Evolutionary conservation across 1,284 basidiomycete species (phyloP).

Genomic region (Sporisorium sorghi): DNA sequence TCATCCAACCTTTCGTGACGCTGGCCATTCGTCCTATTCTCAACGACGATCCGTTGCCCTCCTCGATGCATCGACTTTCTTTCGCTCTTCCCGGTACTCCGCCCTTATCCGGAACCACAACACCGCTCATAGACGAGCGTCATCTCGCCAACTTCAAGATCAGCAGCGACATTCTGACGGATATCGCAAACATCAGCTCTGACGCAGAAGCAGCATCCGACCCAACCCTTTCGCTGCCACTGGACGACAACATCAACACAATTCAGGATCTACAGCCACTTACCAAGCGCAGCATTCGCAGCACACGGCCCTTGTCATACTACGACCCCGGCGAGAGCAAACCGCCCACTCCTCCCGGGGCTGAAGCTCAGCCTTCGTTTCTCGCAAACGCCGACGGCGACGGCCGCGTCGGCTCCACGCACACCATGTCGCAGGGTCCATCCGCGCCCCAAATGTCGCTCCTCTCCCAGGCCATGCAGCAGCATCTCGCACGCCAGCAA

Average conservation of each 20-base stretch:
- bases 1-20: background rate
- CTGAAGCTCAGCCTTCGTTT: constrained; percentile 9
- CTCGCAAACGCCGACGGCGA: constrained; percentile 20
- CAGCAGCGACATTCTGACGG: background rate
- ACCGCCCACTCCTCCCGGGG: constrained; percentile 34
- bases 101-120: constrained; percentile 25
- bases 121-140: constrained; percentile 29
- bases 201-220: background rate
- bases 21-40: background rate
- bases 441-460: constrained; percentile 46
- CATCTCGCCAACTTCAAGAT: background rate
- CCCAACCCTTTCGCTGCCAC: background rate
- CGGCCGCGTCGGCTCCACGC: constrained; percentile 8
- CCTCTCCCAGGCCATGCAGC: constrained; percentile 54
- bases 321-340: constrained; percentile 44
- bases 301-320: constrained; percentile 24
- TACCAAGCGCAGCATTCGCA: constrained; percentile 5
- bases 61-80: constrained; percentile 6
- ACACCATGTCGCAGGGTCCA: constrained; percentile 43
- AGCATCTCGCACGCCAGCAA: constrained; percentile 50
- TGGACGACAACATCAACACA: background rate
- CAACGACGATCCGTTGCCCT: background rate
- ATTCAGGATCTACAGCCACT: background rate
- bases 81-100: constrained; percentile 27
- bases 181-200: background rate